These are phyloP conservation scores for Murraya paniculata DNA, from an alignment of 345 rosid genomes.

Conservation along the genomic window DNA sequence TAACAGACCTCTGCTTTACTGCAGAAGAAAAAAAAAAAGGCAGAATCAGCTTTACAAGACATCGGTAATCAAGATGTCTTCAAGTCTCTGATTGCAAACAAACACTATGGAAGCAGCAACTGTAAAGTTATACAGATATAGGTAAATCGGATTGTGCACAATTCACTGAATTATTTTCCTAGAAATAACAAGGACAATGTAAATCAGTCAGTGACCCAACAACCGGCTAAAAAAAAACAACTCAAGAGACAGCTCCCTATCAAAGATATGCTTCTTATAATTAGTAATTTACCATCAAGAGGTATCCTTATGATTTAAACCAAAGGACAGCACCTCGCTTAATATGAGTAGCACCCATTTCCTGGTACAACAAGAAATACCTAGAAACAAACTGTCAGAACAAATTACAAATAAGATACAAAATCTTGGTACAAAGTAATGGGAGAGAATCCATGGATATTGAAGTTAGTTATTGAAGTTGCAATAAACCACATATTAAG, in stretches of 20 bases:
- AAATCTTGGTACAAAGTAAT: neutral
- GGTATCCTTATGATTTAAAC: slow-evolving; percentile 29
- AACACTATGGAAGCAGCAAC: neutral
- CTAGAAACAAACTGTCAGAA: slow-evolving; percentile 24
- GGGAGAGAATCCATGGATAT: neutral
- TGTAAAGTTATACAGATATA: neutral
- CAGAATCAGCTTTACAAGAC: slow-evolving; percentile 14
- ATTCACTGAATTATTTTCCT: neutral
- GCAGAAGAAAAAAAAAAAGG: slow-evolving; percentile 26
- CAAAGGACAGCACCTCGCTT: slow-evolving; percentile 35
- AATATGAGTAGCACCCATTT: slow-evolving; percentile 24
- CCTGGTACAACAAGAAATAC: slow-evolving; percentile 28
- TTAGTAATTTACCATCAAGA: slow-evolving; percentile 36
- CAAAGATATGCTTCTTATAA: slow-evolving; percentile 12
- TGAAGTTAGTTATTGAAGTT: neutral
- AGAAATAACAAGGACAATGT: neutral
- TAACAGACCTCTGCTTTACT: slow-evolving; percentile 52
- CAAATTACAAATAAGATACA: slow-evolving; percentile 14
- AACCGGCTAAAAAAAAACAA: slow-evolving; percentile 1
- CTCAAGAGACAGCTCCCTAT: slow-evolving; percentile 15
- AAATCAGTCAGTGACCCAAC: neutral
- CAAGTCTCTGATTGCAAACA: neutral
- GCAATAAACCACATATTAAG: slow-evolving; percentile 2
- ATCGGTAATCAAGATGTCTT: neutral
- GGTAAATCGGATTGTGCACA: slow-evolving; percentile 9